phyloP scores from a whole-genome alignment of 1,284 basidiomycete species.

The Fomitopsis pinicola region DNA sequence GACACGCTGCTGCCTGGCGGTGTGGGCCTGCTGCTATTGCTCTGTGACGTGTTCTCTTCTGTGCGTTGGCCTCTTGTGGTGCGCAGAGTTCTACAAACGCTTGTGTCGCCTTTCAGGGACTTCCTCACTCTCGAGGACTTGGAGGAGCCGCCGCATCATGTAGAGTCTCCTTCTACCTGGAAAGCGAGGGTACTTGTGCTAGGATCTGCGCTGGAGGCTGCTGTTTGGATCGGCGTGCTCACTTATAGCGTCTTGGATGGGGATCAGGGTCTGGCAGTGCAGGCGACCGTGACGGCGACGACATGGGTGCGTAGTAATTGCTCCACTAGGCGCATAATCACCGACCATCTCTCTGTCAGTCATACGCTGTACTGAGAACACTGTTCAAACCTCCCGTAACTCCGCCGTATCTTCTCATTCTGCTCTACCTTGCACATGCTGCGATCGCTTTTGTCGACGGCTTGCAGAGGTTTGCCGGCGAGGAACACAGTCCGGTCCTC shows the following conservation, averaged over 20 bases:
- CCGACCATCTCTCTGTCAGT: slow-evolving; percentile 25
- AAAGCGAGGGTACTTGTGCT: slow-evolving; percentile 33
- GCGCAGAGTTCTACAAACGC: slow-evolving; percentile 19
- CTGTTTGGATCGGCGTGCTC: slow-evolving; percentile 30
- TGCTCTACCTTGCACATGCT: slow-evolving; percentile 37
- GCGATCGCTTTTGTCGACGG: slow-evolving; percentile 34
- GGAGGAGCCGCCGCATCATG: slow-evolving; percentile 32
- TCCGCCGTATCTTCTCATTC: slow-evolving; percentile 48
- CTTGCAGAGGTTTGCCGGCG: slow-evolving; percentile 20
- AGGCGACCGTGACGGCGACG: slow-evolving; percentile 16
- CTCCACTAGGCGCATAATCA: neutral
- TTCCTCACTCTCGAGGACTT: slow-evolving; percentile 52
- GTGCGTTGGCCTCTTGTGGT: slow-evolving; percentile 23
- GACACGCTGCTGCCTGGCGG: slow-evolving; percentile 5
- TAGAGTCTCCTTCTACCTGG: slow-evolving; percentile 22
- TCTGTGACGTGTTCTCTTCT: slow-evolving; percentile 26
- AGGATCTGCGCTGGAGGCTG: slow-evolving; percentile 32
- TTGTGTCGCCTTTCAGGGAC: slow-evolving; percentile 44
- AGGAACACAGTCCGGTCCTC: slow-evolving; percentile 6
- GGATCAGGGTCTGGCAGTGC: slow-evolving; percentile 11
- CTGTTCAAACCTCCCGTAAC: slow-evolving; percentile 40
- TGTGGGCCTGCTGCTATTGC: slow-evolving; percentile 29
- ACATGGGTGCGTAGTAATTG: slow-evolving; percentile 22
- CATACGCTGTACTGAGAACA: slow-evolving; percentile 38
- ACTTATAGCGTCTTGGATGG: slow-evolving; percentile 29